Base-by-base conservation (phyloP, 2,329 filamentous ascomycete genomes). In the Pyrenochaeta sp. region DNA sequence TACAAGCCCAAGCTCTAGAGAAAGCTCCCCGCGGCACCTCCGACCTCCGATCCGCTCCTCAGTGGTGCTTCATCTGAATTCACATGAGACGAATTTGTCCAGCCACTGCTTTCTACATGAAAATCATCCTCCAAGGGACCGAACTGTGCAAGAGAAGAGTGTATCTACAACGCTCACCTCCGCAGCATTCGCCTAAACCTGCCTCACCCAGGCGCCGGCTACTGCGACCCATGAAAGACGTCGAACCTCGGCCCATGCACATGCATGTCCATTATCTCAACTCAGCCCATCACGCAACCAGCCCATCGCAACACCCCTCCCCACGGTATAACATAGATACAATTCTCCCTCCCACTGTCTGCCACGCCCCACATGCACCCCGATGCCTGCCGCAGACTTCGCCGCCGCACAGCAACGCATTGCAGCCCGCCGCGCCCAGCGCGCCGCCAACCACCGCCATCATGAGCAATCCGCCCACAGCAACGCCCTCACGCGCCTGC, bases 361-460 rank as follows among this genome's bases (percentile, higher is more conserved):
- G 31, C 32, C 7, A 18, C 29, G 10, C 22, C 19, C 41, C 6
- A 13, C 34, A 22, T 62, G 57, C 39, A 35, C 48, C 45, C 46
- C 50, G 56, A 70, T 70, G 67, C 61, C 55, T 42, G 77, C 79
- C 41, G 76, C 81, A 67, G 88, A 88, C 74, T 96, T 96, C 75
- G 87, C 89, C 72, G 87, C 90, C 71, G 93, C 93, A 55, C 92
- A 96, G 77, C 82, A 89, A 75, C 89, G 92, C 69, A 85, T 96
- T 48, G 82, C 88, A 55, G 87, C 88, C 60, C 89, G 91, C 63
- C 89, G 90, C 63, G 83, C 84, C 67, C 85, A 86, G 51, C 87
- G 89, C 71, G 89, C 90, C 71, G 80, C 80, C 51, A 81, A 86
- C 65, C 76, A 81, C 41, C 83, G 81, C 60, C 77, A 83, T 8